Conservation (phyloP, 176 grass and related monocot genomes). For the Oryza punctata region DNA sequence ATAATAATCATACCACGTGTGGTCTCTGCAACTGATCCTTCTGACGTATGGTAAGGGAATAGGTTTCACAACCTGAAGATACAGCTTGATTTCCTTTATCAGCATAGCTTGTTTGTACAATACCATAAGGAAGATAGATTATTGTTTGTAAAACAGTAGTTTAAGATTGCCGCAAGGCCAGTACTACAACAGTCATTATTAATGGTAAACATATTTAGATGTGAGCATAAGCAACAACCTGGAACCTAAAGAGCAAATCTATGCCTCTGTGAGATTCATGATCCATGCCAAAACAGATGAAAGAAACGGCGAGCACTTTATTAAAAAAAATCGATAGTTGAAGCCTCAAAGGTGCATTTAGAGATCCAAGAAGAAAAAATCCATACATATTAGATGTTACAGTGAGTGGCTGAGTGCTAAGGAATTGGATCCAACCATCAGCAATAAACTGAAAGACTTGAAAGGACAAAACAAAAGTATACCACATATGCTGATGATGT, state of each 20-base stretch:
- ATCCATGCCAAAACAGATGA: neutral
- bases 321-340: neutral
- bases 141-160: neutral
- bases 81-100: slow-evolving; percentile 50
- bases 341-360: too few species aligned
- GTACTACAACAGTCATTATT: neutral
- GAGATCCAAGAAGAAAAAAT: neutral
- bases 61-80: slow-evolving; percentile 59
- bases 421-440: neutral
- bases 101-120: slow-evolving; percentile 64
- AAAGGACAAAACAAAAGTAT: neutral
- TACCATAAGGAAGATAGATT: slow-evolving; percentile 21
- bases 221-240: neutral
- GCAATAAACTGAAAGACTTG: neutral
- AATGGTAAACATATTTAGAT: neutral
- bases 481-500: neutral
- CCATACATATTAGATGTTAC: neutral
- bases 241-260: neutral
- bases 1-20: slow-evolving; percentile 54
- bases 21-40: slow-evolving; percentile 40
- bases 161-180: too few species aligned
- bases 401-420: neutral
- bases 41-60: slow-evolving; percentile 48
- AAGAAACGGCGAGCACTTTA: neutral
- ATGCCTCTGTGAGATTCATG: too few species aligned